Base-by-base conservation (phyloP, 129 eudicot genomes). In the Artemisia tridentata region DNA sequence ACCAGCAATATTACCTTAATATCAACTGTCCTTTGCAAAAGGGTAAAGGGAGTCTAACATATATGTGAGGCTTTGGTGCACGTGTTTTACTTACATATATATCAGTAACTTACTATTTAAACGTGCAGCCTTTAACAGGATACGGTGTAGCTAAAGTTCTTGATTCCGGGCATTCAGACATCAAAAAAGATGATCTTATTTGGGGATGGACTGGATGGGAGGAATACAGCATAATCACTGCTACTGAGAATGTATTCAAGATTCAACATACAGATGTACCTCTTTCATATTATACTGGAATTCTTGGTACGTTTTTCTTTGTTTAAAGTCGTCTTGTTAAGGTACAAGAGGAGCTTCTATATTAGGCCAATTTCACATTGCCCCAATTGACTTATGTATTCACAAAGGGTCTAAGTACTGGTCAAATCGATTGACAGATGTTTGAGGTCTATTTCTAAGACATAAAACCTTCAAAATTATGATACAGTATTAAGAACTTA, bases 191-290 rank as follows among this genome's bases (percentile, higher is more conserved):
- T 60, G 96, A 86, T 56, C 53, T 89, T 3, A 59, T 89, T 41
- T 89, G 86, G 91, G 96, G 96, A 56, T 1, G 65, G 6, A 84
- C 84, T 18, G 83, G 96, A 59, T 89, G 96, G 96, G 96, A 89
- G 75, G 92, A 89, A 60, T 89, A 89, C 76, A 84, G 80, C 70
- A 77, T 89, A 7, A 78, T 89, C 54, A 86, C 58, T 8, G 46
- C 64, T 21, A 29, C 82, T 0, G 71, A 63, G 65, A 6, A 12
- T 38, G 41, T 80, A 10, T 78, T 86, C 65, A 89, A 89, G 68
- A 82, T 89, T 69, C 66, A 82, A 17, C 78, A 89, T 51, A 84
- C 85, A 1, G 88, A 86, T 74, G 85, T 86, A 21, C 96, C 93
- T 61, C 90, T 89, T 34, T 89, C 92, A 41, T 89, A 89, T 74